Evolutionary conservation across 2,329 filamentous ascomycete genomes (phyloP).

Genomic region (Ascosphaera apis): DNA sequence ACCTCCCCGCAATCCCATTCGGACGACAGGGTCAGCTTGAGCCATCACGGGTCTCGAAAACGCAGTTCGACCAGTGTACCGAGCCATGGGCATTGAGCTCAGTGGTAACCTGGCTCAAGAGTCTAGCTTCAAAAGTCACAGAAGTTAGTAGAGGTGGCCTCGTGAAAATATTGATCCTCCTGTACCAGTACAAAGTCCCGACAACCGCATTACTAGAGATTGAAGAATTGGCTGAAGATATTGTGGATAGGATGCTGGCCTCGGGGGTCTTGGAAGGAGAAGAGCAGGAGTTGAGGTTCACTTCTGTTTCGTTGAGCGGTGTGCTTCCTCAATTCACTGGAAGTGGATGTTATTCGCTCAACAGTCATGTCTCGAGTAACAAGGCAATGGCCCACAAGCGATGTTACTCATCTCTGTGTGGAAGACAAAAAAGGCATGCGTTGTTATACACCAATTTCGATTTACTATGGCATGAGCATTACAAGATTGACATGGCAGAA

Average conservation of each 20-base stretch:
- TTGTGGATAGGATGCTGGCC: conserved; percentile 59
- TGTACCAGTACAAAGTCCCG: conserved; percentile 87
- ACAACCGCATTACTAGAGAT: conserved; percentile 98
- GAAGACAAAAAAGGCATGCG: conserved; percentile 23
- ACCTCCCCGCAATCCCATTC: conserved; percentile 62
- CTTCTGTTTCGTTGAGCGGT: conserved; percentile 55
- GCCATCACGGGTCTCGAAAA: conserved; percentile 55
- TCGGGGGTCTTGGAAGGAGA: conserved; percentile 60
- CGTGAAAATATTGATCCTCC: conserved; percentile 61
- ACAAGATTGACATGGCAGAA: no score
- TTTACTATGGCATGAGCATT: no score
- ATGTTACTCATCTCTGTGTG: conserved; percentile 71
- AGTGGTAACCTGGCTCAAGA: conserved; percentile 68
- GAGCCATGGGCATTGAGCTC: conserved; percentile 87
- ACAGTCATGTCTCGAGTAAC: no score
- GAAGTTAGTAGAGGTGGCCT: conserved; percentile 70
- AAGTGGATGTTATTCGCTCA: conserved; percentile 60
- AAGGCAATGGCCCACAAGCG: no score
- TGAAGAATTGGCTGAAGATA: conserved; percentile 56
- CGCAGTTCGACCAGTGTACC: conserved; percentile 61
- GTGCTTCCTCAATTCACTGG: conserved; percentile 87
- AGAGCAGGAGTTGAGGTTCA: conserved; percentile 96
- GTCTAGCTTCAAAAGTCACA: conserved; percentile 74
- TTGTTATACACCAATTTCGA: no score
- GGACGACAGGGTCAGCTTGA: conserved; percentile 65